Evolutionary conservation across 257 asterid species (phyloP), one percentile per base, ranked within the genome.

Genomic region (Gentiana straminea): DNA sequence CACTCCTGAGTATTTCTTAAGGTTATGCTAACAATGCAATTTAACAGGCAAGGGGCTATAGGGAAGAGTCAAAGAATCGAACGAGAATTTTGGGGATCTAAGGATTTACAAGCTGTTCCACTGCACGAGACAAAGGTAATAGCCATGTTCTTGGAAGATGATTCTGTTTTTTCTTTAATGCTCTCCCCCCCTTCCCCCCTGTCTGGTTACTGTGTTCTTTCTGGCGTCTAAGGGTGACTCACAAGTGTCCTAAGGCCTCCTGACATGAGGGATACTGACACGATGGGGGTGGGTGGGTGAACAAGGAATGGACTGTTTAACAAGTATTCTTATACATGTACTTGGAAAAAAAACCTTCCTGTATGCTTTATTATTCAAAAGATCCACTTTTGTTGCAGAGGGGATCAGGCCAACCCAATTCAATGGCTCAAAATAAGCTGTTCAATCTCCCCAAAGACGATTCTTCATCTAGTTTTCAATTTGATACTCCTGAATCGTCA

Each of bases 51-150:
- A 75, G 81, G 79, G 57, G 75, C 67, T 53, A 51, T 43, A 5
- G 89, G 78, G 62, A 76, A 75, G 81, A 83, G 78, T 57, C 82
- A 68, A 49, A 78, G 70, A 68, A 54, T 60, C 12, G 84, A 77
- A n/a, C 55, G 60, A 57, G 77, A 70, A 66, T 52, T 39, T 32
- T 80, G 71, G 71, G 73, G 75, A 76, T 63, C 78, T 43, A 79
- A 75, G 64, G 90, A 82, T 52, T 11, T 60, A 54, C 79, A 57
- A 66, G 75, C 75, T 53, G 82, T 74, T 70, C 76, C 81, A 64
- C 76, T 70, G 51, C 73, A 70, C 49, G 79, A 62, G 69, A 70
- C 78, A 58, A 77, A 79, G 61, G 77, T 74, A 49, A 75, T 74
- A 39, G 65, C 69, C 70, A 71, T 81, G 47, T 70, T 73, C 78